Base-by-base conservation (phyloP, 2,329 filamentous ascomycete species). In the Tolypocladium capitatum region DNA sequence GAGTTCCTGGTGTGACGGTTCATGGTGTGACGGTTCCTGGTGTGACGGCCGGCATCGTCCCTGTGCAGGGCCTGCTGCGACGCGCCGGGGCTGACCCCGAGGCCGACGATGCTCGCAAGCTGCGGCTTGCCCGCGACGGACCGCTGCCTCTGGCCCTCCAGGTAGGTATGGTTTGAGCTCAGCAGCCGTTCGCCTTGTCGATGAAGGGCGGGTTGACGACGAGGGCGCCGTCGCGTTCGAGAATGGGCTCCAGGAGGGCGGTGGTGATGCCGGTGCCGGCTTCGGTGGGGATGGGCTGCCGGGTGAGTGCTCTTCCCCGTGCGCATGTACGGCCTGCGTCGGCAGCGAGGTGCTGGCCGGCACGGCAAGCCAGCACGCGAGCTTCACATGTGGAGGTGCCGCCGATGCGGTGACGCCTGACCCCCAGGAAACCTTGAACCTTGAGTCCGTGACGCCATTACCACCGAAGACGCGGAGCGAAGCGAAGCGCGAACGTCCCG, bases 81-180 rank as follows among this genome's bases (percentile, higher is more conserved):
- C 14, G 63, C 66, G 0, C 68, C 68, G 1, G 68, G 68, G 33
- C 65, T 62, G 21, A 69, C 62, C 4, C 64, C 54, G 44, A 67
- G 68, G 6, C 63, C 65, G 5, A 65, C 63, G 2, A 65, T 65
- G 1, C 57, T 62, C 0, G 63, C 59, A 36, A 68, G 56, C 13
- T 62, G 61, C 2, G 66, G 66, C 53, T 68, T 68, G 0, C 58
- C 58, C 9, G 53, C 59, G 8, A 64, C 62, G 0, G 54, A 61
- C 36, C 56, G 56, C 46, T 58, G 53, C 21, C 57, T 52, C 34
- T 66, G 55, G n/a, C 58, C 58, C 46, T 59, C 55, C 65, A 64
- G 67, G 52, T 62, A 65, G 1, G 60, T 62, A 48, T 62, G 66
- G 18, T 55, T 60, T n/a, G 60, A 62, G 10, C 60, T 64, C 18